Evolutionary conservation across 2,329 filamentous ascomycete genomes (phyloP), one percentile per base, ranked within the genome.

Genomic region (Cryphonectria nitschkei): DNA sequence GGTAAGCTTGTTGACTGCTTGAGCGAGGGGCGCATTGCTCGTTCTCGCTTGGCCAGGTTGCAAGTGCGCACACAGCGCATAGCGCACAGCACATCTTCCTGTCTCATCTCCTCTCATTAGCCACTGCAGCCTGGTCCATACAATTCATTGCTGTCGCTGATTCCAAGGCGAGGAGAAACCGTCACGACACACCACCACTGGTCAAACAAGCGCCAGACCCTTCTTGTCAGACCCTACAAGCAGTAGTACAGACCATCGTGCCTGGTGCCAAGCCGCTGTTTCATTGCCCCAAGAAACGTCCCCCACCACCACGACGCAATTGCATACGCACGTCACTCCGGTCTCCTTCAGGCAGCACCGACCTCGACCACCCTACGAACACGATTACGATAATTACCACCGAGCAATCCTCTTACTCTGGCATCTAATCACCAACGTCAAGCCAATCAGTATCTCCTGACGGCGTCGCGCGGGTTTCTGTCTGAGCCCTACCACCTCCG

Each of bases 251-350:
- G 54, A 19, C 54, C 52, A 52, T 62, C 65, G 41, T 60, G 41
- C 54, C 56, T 43, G 65, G 41, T 56, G 70, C 70, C 70, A 67
- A 69, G 68, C 61, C 65, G 68, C 70, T 61, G 68, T 72, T 72
- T 72, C 70, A 52, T 61, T 58, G 46, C 50, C 58, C 32, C 70
- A 65, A 46, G 54, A 62, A 68, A 70, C 70, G 50, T 60, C 67
- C 16, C 43, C 58, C 32, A 14, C 66, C 46, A 68, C 63, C 65
- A 67, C 29, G 39, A 64, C 70, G 62, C 67, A 64, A 60, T 70
- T 64, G 29, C 32, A 64, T 52, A 34, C 60, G 68, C 34, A 41
- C 52, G 65, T 61, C 54, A 46, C 50, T 56, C 65, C 29, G 16
- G 37, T 34, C n/a, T 41, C 34, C 54, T 22, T 22, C 22, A 50